phyloP scores from a whole-genome alignment of 768 basidiomycete species.

The Podaxis mareebaensis region DNA sequence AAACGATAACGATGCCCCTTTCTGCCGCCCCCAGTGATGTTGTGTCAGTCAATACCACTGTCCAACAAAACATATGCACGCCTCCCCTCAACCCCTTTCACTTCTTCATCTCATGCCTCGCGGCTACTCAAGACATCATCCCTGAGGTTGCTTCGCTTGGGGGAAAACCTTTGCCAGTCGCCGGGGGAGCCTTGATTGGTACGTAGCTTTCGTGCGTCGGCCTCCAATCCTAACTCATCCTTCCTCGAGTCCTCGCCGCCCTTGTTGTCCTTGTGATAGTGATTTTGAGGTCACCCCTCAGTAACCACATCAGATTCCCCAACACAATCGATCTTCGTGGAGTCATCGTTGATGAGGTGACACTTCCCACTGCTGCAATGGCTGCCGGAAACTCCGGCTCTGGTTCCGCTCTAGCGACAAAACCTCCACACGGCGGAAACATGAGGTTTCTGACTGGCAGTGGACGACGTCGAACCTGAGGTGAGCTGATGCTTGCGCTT shows the following conservation, averaged over 20 bases:
- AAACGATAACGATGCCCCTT: too few relatives aligned
- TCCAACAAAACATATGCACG: not conserved
- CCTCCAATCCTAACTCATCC: not conserved
- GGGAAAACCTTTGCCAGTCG: not conserved
- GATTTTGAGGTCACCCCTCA: not conserved
- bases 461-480: not conserved
- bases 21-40: too few relatives aligned
- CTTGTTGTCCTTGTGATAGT: not conserved
- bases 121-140: not conserved
- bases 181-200: not conserved
- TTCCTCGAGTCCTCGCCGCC: not conserved
- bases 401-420: not conserved
- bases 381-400: not conserved
- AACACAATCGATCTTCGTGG: not conserved
- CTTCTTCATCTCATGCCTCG: not conserved
- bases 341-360: too few relatives aligned
- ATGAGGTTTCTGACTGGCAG: not conserved
- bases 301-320: not conserved
- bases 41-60: not conserved
- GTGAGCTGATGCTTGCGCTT: not conserved
- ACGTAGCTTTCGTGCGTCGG: not conserved
- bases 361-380: not conserved
- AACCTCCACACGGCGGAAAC: not conserved
- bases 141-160: not conserved
- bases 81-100: not conserved